These are phyloP conservation scores for Nakazawaea ambrosiae DNA, from an alignment of 805 yeast species.

Conservation along the genomic window DNA sequence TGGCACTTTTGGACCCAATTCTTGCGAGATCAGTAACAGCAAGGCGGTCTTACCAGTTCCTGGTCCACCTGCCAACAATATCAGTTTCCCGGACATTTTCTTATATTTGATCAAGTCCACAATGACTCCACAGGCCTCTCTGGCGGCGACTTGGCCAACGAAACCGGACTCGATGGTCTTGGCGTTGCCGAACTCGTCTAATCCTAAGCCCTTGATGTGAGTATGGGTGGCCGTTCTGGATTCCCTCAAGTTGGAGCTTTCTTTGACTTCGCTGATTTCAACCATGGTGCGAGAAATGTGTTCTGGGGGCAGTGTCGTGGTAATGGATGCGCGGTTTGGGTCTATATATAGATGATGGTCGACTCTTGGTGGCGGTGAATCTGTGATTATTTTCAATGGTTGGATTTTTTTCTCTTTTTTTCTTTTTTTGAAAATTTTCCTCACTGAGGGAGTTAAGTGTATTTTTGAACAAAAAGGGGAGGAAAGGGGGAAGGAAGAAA, in stretches of 20 bases:
- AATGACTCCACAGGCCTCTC: slow-evolving; percentile 92
- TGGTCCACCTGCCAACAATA: slow-evolving; percentile 93
- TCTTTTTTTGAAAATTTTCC: too few species aligned
- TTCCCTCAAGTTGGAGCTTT: slow-evolving; percentile 29
- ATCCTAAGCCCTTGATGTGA: slow-evolving; percentile 90
- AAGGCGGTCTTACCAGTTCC: slow-evolving; percentile 98
- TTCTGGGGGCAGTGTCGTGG: not conserved
- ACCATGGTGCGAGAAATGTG: slow-evolving; percentile 12
- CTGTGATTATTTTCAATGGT: not conserved
- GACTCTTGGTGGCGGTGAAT: too few species aligned
- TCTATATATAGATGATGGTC: too few species aligned
- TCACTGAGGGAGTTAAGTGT: too few species aligned
- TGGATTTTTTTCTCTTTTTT: not conserved
- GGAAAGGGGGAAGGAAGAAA: too few species aligned
- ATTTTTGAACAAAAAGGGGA: too few species aligned
- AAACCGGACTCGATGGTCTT: slow-evolving; percentile 83
- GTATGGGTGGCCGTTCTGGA: slow-evolving; percentile 92
- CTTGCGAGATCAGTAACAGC: slow-evolving; percentile 93
- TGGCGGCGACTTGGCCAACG: slow-evolving; percentile 68
- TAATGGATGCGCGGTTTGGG: not conserved
- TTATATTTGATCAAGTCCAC: slow-evolving; percentile 90
- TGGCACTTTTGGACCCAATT: slow-evolving; percentile 94
- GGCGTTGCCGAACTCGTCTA: slow-evolving; percentile 85
- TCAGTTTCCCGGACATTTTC: slow-evolving; percentile 94
- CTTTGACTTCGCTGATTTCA: slow-evolving; percentile 15